phyloP scores from a whole-genome alignment of 78 protist species.

The Guillardia theta region DNA sequence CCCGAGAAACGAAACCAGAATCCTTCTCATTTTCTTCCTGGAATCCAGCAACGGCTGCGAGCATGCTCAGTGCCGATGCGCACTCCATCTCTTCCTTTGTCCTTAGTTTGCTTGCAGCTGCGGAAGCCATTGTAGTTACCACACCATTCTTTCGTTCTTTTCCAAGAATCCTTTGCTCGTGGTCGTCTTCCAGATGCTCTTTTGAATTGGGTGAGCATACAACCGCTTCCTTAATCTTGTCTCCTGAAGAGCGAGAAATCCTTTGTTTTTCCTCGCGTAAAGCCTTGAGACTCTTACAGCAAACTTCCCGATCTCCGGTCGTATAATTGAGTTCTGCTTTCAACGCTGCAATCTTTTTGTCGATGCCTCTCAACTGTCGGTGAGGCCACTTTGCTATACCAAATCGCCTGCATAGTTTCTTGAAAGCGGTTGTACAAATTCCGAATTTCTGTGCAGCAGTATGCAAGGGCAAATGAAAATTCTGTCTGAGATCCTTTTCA shows the following conservation, averaged over 20 bases:
- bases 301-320: background rate
- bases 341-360: constrained; percentile 14
- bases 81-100: background rate
- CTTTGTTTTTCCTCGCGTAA: background rate
- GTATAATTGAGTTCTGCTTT: background rate
- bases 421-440: constrained; percentile 11
- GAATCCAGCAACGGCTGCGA: background rate
- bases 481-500: background rate
- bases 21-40: background rate
- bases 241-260: background rate
- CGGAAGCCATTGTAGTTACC: background rate
- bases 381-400: constrained; percentile 35
- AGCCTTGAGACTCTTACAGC: constrained; percentile 10
- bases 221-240: background rate
- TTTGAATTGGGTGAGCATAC: background rate
- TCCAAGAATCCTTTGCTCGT: too few relatives aligned
- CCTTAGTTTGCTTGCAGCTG: too few relatives aligned
- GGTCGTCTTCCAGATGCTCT: background rate
- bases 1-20: background rate
- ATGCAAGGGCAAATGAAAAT: constrained; percentile 26
- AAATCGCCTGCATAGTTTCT: constrained; percentile 4
- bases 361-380: constrained; percentile 8
- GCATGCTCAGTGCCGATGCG: background rate
- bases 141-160: too few relatives aligned
- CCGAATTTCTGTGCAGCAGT: background rate